Evolutionary conservation across 1,139 yeast genomes (phyloP).

Genomic region (Kodamaea sp.): DNA sequence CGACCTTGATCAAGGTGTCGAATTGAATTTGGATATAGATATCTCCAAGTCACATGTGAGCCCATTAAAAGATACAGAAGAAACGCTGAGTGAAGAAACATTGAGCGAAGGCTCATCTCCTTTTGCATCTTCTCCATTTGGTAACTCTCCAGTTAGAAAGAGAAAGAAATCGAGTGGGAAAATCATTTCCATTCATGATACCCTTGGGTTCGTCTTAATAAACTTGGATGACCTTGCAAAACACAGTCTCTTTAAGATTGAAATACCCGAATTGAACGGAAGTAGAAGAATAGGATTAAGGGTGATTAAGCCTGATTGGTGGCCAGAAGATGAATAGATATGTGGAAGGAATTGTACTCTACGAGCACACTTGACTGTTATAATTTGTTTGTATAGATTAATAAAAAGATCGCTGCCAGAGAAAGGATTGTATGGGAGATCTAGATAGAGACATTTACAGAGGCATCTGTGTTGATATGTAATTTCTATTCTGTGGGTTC

Average conservation of each 20-base stretch:
- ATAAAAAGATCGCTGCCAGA: not conserved
- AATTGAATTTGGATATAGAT: conserved; percentile 15
- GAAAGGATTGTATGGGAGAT: not conserved
- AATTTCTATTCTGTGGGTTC: too few relatives aligned
- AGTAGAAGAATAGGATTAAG: conserved; percentile 33
- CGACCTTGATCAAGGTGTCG: conserved; percentile 19
- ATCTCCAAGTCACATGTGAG: conserved; percentile 1
- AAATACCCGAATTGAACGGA: conserved; percentile 24
- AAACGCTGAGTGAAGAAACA: conserved; percentile 5
- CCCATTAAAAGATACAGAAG: conserved; percentile 5
- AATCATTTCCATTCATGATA: conserved; percentile 52
- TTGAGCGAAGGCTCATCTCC: conserved; percentile 24
- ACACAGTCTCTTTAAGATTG: conserved; percentile 26
- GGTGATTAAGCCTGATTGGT: conserved; percentile 61
- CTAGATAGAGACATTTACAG: too few relatives aligned
- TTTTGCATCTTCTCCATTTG: conserved; percentile 27
- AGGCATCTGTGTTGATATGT: too few relatives aligned
- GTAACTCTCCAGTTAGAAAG: conserved; percentile 23
- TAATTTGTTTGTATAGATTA: too few relatives aligned
- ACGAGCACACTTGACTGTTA: too few relatives aligned
- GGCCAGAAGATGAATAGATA: conserved; percentile 45
- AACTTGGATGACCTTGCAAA: conserved; percentile 42
- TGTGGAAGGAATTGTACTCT: too few relatives aligned
- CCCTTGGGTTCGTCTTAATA: conserved; percentile 64
- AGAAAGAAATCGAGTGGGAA: conserved; percentile 54